Percentiles rank a stretch among this genome's conserved stretches.
phyloP scores from a whole-genome alignment of 1,139 yeast species.

The Meyerozyma sp. region DNA sequence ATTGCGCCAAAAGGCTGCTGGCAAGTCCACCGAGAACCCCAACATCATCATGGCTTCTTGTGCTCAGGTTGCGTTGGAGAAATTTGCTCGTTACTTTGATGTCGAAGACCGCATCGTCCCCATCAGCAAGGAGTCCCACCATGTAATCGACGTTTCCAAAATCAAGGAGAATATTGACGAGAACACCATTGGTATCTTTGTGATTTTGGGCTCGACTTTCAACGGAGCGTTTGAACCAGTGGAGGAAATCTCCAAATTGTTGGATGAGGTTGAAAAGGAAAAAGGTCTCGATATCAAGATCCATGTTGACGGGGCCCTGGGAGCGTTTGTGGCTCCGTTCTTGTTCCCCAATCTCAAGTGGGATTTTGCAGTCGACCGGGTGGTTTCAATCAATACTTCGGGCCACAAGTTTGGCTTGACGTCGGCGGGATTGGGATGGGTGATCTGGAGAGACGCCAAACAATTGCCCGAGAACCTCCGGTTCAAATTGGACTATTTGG shows the following conservation, averaged over 20 bases:
- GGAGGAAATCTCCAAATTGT: conserved; percentile 47
- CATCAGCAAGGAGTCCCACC: conserved; percentile 54
- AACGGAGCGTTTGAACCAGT: conserved; percentile 91
- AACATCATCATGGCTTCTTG: conserved; percentile 92
- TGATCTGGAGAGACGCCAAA: conserved; percentile 66
- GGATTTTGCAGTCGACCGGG: conserved; percentile 79
- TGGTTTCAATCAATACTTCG: conserved; percentile 81
- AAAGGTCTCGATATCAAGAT: conserved; percentile 69
- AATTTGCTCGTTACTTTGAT: conserved; percentile 89
- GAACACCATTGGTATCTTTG: conserved; percentile 89
- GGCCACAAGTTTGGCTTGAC: conserved; percentile 93
- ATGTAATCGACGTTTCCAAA: conserved; percentile 56
- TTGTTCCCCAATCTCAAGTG: conserved; percentile 68
- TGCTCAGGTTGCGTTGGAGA: conserved; percentile 92
- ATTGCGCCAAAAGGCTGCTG: conserved; percentile 51
- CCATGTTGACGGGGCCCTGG: conserved; percentile 93
- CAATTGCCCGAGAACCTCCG: conserved; percentile 66
- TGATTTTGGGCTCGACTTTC: conserved; percentile 84
- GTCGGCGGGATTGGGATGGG: conserved; percentile 92
- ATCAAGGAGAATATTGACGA: conserved; percentile 71
- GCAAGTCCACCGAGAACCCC: conserved; percentile 61
- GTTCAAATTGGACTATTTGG: conserved; percentile 78
- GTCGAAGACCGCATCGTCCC: conserved; percentile 79
- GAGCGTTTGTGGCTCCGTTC: conserved; percentile 86
- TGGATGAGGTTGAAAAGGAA: conserved; percentile 66